These are phyloP conservation scores for Globisporangium cylindrosporum DNA, from an alignment of 352 stramenopile genomes.

Conservation along the genomic window DNA sequence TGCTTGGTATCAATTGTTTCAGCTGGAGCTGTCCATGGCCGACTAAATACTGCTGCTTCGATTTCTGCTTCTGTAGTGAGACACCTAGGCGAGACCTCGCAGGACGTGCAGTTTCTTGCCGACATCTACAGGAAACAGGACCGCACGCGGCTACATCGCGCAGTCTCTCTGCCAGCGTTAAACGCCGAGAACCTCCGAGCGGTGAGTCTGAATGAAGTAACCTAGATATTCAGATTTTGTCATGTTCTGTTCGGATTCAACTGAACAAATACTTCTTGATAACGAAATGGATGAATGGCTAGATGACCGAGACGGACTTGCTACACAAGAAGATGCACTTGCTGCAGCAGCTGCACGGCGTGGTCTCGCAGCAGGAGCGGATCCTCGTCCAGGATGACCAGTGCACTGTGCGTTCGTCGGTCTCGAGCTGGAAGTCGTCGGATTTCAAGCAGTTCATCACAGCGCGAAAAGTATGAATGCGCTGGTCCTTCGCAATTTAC, in stretches of 20 bases:
- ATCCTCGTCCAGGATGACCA: constrained; percentile 57
- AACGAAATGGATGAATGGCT: not conserved
- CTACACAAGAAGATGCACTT: constrained; percentile 50
- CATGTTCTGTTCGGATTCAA: not conserved
- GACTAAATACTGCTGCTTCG: not conserved
- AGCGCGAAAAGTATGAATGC: not conserved
- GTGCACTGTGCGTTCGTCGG: constrained; percentile 58
- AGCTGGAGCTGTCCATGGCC: not conserved
- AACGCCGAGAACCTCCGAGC: constrained; percentile 28
- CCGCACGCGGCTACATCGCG: constrained; percentile 27
- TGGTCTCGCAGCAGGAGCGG: constrained; percentile 48
- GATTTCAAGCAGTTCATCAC: constrained; percentile 10
- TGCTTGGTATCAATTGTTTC: not conserved
- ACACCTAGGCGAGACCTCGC: constrained; percentile 30
- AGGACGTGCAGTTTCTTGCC: constrained; percentile 51
- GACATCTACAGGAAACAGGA: constrained; percentile 49
- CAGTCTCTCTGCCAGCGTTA: constrained; percentile 16
- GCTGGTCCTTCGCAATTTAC: not conserved
- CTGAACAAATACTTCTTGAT: too few species aligned
- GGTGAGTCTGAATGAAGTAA: constrained; percentile 22
- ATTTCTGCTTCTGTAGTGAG: not conserved
- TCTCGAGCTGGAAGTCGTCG: constrained; percentile 71
- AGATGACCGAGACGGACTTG: constrained; percentile 56
- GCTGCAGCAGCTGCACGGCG: constrained; percentile 49
- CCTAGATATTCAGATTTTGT: not conserved